Percentiles rank a stretch among this genome's conserved stretches.
Conservation (phyloP, 2,329 filamentous ascomycete genomes). For the Aspergillus sp. region DNA sequence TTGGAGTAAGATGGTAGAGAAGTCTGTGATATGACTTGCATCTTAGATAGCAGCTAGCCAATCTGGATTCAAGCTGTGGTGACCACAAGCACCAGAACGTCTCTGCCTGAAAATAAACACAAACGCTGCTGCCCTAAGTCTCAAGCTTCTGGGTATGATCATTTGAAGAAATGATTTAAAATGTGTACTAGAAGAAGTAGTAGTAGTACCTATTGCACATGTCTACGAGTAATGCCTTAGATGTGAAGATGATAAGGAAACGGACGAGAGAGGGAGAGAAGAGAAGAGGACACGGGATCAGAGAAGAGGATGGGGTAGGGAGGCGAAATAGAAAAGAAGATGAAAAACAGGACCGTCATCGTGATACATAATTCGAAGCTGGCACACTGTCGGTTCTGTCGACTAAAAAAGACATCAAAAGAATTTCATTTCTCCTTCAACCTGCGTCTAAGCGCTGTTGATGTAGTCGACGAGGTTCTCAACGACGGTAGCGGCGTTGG, state of each 20-base stretch:
- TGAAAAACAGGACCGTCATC: conserved; percentile 7
- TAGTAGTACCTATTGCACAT: conserved; percentile 17
- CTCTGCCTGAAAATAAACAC: background rate
- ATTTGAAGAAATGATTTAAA: background rate
- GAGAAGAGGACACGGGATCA: background rate
- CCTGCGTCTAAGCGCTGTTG: conserved; percentile 67
- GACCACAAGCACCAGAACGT: background rate
- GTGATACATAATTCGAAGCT: conserved; percentile 19
- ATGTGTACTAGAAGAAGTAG: conserved; percentile 4
- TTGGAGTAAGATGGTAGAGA: background rate
- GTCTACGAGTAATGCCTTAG: conserved; percentile 18
- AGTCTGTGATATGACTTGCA: background rate
- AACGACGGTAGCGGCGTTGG: conserved; percentile 74
- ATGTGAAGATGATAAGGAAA: background rate
- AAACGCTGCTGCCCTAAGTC: background rate
- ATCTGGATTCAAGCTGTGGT: background rate
- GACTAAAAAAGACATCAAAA: conserved; percentile 14
- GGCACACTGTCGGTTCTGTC: conserved; percentile 10
- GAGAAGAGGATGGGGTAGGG: too few relatives aligned
- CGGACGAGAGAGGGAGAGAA: conserved; percentile 4
- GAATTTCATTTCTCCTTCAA: conserved; percentile 16
- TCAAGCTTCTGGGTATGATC: background rate
- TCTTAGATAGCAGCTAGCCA: background rate
- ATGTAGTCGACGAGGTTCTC: conserved; percentile 86
- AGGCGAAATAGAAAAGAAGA: conserved; percentile 1